A percentile compares a stretch with the other conserved stretches of the same genome.
Evolutionary conservation across 768 basidiomycete species (phyloP).

Genomic region (Zangia roseola): DNA sequence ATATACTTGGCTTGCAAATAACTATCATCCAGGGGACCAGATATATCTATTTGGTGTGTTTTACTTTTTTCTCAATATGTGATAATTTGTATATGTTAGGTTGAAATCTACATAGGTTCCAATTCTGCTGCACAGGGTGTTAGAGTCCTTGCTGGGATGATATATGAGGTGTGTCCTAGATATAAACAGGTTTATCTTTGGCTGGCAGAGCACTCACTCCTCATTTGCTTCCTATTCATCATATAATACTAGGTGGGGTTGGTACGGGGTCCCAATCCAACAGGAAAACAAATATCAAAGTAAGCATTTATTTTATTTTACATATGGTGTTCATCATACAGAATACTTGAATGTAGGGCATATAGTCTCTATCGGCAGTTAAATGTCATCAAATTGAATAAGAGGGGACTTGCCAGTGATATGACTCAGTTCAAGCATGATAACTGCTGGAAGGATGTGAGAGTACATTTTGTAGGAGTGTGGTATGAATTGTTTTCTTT

Average conservation of each 20-base stretch:
- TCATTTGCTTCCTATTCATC: neutral
- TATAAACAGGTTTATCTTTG: too few relatives aligned
- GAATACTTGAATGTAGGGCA: too few relatives aligned
- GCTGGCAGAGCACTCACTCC: too few relatives aligned
- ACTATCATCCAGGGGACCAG: neutral
- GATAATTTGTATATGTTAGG: neutral
- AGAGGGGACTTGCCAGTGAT: too few relatives aligned
- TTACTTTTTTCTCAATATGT: neutral
- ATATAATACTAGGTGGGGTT: neutral
- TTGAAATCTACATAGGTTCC: neutral
- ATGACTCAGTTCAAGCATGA: neutral
- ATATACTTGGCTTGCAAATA: neutral
- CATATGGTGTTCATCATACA: too few relatives aligned
- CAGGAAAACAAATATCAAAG: neutral
- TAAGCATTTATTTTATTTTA: too few relatives aligned
- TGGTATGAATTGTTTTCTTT: neutral
- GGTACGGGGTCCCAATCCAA: neutral
- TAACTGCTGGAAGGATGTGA: neutral
- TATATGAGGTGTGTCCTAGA: neutral
- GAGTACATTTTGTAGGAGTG: neutral
- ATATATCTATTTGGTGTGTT: neutral
- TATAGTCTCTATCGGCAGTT: neutral
- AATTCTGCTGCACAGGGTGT: neutral
- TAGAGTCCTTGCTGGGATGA: neutral
- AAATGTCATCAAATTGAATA: neutral